Base-by-base conservation (phyloP, 371 early-diverging fungal species). In the Mortierella sp. region DNA sequence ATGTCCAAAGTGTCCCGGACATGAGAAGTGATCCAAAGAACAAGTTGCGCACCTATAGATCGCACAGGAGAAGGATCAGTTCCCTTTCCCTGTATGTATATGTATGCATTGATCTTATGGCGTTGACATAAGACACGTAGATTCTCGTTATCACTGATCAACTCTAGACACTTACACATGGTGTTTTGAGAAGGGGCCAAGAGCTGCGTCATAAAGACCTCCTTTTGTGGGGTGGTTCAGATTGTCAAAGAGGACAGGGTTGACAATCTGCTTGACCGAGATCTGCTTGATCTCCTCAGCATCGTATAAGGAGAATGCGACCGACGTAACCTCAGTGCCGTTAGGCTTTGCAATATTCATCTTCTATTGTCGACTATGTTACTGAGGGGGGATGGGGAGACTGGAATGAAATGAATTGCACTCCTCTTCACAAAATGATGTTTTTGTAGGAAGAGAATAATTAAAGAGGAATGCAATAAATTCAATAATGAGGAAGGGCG, bases 1-100 rank as follows among this genome's bases (percentile, higher is more conserved):
- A 84, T 99, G 99, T 47, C 99, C 99, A 90, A 98, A 99, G 77
- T 99, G 99, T 38, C 99, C 99, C 19, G 97, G 97, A 83, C 99
- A 99, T 45, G 88, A 86, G 77, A 90, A 90, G 85, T 93, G 88
- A 63, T 90, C 91, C 71, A 96, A 89, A 8, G 89, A 88, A 88
- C 99, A 98, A 11, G 98, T 98, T 0, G 88, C 89, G 86, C 99
- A 98, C 36, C 95, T 95, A 83, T 57, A 41, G 52, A 33, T 48
- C 48, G 48, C 28, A 52, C 63, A 9, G 36, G 63, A 58, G 62
- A 57, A 63, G 36, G 4, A 22, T 15, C 24, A 21, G 53, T 24
- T 8, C 3, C 15, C 52, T 50, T 47, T 38, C 41, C 10, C 19
- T 28, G 3, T n/a, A 24, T 28, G 28, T 28, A 28, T 28, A 28